Percentiles rank a stretch among this genome's conserved stretches.
Evolutionary conservation across 495 filamentous ascomycete species (phyloP).

Genomic region (Rusavskia elegans): DNA sequence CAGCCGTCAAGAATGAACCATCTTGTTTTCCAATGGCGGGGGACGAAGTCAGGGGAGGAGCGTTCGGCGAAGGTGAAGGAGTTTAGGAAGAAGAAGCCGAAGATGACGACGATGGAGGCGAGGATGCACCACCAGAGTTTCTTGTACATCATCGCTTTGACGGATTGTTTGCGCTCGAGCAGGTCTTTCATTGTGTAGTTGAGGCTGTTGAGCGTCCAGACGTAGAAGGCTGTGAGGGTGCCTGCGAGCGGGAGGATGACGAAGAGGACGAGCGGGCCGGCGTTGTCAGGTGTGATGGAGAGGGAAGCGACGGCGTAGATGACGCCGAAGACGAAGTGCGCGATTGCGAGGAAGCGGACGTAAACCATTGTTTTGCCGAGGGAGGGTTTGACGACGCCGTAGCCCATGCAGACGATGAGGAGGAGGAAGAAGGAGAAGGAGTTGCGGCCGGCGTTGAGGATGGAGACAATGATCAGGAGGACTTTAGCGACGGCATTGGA

Average conservation of each 20-base stretch:
- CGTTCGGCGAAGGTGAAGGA: conserved; percentile 81
- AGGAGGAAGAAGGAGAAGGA: conserved; percentile 98
- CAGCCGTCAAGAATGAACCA: conserved; percentile 98
- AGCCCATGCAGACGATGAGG: conserved; percentile 98
- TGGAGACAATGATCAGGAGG: conserved; percentile 73
- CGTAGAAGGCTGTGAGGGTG: conserved; percentile 91
- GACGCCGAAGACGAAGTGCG: conserved; percentile 88
- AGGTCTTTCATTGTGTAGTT: conserved; percentile 93
- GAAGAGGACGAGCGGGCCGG: conserved; percentile 79
- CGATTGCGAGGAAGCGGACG: conserved; percentile 77
- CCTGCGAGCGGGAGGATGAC: conserved; percentile 86
- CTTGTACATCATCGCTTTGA: conserved; percentile 91
- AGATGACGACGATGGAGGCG: conserved; percentile 81
- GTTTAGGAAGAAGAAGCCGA: conserved; percentile 92
- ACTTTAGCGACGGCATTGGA: conserved; percentile 64
- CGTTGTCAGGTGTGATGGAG: conserved; percentile 57
- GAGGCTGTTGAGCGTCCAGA: conserved; percentile 95
- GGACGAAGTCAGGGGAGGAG: conserved; percentile 72
- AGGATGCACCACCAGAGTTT: conserved; percentile 98
- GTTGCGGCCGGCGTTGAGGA: conserved; percentile 86
- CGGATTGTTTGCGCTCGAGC: conserved; percentile 78
- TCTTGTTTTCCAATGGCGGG: conserved; percentile 85
- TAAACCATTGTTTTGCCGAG: conserved; percentile 88
- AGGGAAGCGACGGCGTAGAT: conserved; percentile 85
- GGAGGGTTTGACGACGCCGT: conserved; percentile 92